phyloP scores from a whole-genome alignment of 495 filamentous ascomycete genomes.

The Thozetella sp. region DNA sequence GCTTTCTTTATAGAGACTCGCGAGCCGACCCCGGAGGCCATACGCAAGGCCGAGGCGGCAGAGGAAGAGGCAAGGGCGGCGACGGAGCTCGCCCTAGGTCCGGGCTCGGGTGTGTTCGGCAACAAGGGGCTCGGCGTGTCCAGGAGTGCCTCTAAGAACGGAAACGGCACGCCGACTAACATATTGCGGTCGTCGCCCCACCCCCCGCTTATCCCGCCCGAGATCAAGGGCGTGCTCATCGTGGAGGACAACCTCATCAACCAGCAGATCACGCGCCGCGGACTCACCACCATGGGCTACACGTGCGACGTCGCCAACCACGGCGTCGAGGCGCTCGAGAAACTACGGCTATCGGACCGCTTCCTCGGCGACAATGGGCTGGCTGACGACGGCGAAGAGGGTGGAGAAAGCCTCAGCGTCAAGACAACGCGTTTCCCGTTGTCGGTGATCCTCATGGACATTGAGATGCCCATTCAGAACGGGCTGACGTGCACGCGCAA shows the following conservation, averaged over 20 bases:
- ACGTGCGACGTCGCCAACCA: constrained; percentile 71
- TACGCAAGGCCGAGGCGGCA: constrained; percentile 27
- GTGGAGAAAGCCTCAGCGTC: constrained; percentile 12
- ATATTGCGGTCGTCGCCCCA: neutral
- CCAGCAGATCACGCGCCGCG: constrained; percentile 65
- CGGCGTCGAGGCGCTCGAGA: constrained; percentile 73
- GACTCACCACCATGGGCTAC: constrained; percentile 65
- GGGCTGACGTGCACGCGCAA: constrained; percentile 67
- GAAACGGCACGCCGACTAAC: constrained; percentile 3
- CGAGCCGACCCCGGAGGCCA: constrained; percentile 28
- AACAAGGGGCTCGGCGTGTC: neutral
- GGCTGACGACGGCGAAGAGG: constrained; percentile 16
- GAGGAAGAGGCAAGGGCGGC: constrained; percentile 14
- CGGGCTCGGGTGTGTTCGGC: constrained; percentile 12
- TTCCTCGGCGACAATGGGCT: constrained; percentile 23
- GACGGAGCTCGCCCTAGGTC: neutral
- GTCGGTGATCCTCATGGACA: constrained; percentile 72
- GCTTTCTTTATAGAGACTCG: constrained; percentile 74
- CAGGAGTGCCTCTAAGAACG: constrained; percentile 2
- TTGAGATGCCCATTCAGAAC: constrained; percentile 87
- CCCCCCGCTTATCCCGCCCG: constrained; percentile 6
- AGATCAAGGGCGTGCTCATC: constrained; percentile 53
- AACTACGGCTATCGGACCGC: constrained; percentile 27
- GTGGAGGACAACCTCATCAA: constrained; percentile 84
- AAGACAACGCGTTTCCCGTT: constrained; percentile 15